phyloP scores from a whole-genome alignment of 1,139 yeast genomes.

The Debaryomyces sp. region DNA sequence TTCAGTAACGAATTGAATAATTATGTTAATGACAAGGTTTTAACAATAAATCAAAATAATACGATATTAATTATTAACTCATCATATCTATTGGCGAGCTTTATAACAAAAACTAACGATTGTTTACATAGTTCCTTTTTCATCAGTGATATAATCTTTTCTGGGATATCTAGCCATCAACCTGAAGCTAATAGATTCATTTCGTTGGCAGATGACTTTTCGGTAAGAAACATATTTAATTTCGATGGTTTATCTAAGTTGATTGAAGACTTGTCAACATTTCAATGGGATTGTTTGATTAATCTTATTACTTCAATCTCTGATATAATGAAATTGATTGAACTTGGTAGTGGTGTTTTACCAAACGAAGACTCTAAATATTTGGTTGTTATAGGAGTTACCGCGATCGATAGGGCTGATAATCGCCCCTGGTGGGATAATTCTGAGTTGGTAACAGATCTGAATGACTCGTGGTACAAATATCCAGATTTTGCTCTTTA shows the following conservation, averaged over 20 bases:
- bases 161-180: background rate
- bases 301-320: slow-evolving; percentile 16
- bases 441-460: slow-evolving; percentile 20
- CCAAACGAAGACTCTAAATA: slow-evolving; percentile 13
- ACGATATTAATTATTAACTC: slow-evolving; percentile 33
- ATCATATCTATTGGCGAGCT: slow-evolving; percentile 28
- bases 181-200: background rate
- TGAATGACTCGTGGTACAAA: slow-evolving; percentile 45
- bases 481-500: slow-evolving; percentile 32
- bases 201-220: slow-evolving; percentile 18
- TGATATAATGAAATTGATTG: slow-evolving; percentile 23
- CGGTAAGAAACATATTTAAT: slow-evolving; percentile 20
- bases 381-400: slow-evolving; percentile 11
- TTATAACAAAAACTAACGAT: slow-evolving; percentile 26
- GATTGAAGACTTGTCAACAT: slow-evolving; percentile 16
- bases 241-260: slow-evolving; percentile 20
- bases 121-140: slow-evolving; percentile 17
- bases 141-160: slow-evolving; percentile 16
- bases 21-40: slow-evolving; percentile 9
- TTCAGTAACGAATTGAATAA: slow-evolving; percentile 11
- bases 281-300: slow-evolving; percentile 23
- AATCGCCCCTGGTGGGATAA: slow-evolving; percentile 27
- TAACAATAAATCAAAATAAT: slow-evolving; percentile 12
- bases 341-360: slow-evolving; percentile 21
- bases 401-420: slow-evolving; percentile 6